Evolutionary conservation across 164 flowering plant species (phyloP).

Genomic region (Hamamelis virginiana): DNA sequence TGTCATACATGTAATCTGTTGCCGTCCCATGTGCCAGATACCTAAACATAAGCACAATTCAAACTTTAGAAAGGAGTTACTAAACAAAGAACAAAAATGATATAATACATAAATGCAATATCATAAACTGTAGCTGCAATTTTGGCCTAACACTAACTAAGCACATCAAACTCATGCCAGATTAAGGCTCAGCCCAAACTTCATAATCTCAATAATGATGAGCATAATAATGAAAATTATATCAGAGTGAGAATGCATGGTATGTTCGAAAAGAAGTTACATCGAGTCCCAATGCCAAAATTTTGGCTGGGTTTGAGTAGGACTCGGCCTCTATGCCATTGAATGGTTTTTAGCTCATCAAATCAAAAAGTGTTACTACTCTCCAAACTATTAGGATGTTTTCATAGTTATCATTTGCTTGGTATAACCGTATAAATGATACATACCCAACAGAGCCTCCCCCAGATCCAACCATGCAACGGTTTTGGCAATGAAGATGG

Average conservation of each 20-base stretch:
- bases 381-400: background rate
- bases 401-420: background rate
- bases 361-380: background rate
- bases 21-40: conserved; percentile 98
- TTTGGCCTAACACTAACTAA: background rate
- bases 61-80: background rate
- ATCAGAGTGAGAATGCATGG: background rate
- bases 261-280: background rate
- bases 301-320: background rate
- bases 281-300: background rate
- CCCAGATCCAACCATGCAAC: conserved; percentile 92
- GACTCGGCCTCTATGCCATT: background rate
- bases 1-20: conserved; percentile 92
- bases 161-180: background rate
- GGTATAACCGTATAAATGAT: conserved; percentile 3
- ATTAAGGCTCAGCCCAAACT: conserved; percentile 1
- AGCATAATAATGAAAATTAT: background rate
- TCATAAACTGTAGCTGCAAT: background rate
- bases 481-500: conserved; percentile 67
- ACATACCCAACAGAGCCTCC: conserved; percentile 99
- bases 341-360: background rate
- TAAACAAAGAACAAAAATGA: background rate
- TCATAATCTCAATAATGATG: background rate
- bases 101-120: background rate
- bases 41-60: conserved; percentile 33